Conservation (phyloP, 78 protist species). For the Polysphondylium violaceum region DNA sequence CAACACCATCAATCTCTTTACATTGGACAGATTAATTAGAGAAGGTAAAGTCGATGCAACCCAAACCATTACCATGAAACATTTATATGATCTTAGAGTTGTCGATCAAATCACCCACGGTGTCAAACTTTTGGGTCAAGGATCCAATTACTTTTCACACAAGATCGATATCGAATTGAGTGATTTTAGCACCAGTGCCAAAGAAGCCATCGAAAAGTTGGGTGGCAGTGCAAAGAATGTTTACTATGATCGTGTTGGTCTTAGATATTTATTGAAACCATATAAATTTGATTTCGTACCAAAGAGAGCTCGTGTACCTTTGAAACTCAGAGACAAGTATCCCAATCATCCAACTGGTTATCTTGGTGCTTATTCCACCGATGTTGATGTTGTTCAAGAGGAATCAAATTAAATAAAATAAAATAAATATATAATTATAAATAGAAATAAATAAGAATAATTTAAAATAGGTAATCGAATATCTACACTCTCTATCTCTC, state of each 20-base stretch:
- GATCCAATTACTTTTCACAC: constrained; percentile 50
- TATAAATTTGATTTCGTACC: constrained; percentile 73
- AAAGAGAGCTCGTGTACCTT: constrained; percentile 68
- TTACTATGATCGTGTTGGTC: constrained; percentile 82
- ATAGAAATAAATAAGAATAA: not conserved
- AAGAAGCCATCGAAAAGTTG: constrained; percentile 60
- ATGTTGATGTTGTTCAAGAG: constrained; percentile 1
- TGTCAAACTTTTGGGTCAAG: constrained; percentile 65
- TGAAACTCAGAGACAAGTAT: constrained; percentile 39
- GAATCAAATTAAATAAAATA: not conserved
- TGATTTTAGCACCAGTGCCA: constrained; percentile 65
- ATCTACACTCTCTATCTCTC: too few relatives aligned
- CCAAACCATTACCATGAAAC: constrained; percentile 79
- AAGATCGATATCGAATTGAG: constrained; percentile 65
- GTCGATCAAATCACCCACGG: constrained; percentile 64
- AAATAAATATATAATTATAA: not conserved
- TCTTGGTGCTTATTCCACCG: constrained; percentile 56
- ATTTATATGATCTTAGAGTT: constrained; percentile 27
- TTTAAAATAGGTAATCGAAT: too few relatives aligned
- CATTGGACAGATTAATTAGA: constrained; percentile 44
- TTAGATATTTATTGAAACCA: constrained; percentile 76
- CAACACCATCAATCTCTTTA: constrained; percentile 46
- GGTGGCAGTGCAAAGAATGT: constrained; percentile 81
- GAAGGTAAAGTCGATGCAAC: constrained; percentile 38
- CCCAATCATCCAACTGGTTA: constrained; percentile 75